Evolutionary conservation across 495 filamentous ascomycete genomes (phyloP).

Genomic region (Penicillium lividum): DNA sequence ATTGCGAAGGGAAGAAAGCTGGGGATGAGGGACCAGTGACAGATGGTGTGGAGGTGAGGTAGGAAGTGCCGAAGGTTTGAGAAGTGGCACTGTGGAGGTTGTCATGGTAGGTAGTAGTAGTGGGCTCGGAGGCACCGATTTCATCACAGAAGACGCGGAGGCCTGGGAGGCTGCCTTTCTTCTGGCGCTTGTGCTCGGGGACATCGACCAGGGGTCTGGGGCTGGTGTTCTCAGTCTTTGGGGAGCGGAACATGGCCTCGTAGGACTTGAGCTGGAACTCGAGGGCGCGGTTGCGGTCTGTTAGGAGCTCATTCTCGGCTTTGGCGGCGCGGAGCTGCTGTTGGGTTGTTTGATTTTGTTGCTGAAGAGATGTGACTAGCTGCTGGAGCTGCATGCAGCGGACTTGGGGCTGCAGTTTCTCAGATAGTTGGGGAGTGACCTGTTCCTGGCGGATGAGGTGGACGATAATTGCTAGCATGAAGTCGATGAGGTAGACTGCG

Average conservation of each 20-base stretch:
- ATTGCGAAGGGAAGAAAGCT: slow-evolving; percentile 33
- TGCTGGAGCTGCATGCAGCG: slow-evolving; percentile 49
- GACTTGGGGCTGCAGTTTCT: slow-evolving; percentile 45
- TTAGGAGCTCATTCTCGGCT: slow-evolving; percentile 41
- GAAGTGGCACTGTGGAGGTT: slow-evolving; percentile 29
- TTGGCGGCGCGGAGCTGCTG: slow-evolving; percentile 41
- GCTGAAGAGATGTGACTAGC: slow-evolving; percentile 38
- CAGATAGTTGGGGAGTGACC: slow-evolving; percentile 42
- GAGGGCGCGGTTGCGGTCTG: slow-evolving; percentile 41
- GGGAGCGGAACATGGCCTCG: slow-evolving; percentile 44
- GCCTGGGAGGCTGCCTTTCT: slow-evolving; percentile 41
- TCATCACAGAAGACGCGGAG: slow-evolving; percentile 44
- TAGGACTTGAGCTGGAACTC: slow-evolving; percentile 47
- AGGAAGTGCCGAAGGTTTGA: slow-evolving; percentile 34
- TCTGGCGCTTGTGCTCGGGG: slow-evolving; percentile 35
- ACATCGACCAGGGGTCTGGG: slow-evolving; percentile 31
- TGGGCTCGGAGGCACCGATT: slow-evolving; percentile 24
- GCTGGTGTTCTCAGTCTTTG: slow-evolving; percentile 37
- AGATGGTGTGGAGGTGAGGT: slow-evolving; percentile 37
- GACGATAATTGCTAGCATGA: slow-evolving; percentile 44
- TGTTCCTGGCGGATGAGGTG: slow-evolving; percentile 44
- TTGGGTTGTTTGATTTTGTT: slow-evolving; percentile 41
- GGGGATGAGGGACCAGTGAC: slow-evolving; percentile 45
- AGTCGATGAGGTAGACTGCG: slow-evolving; percentile 46
- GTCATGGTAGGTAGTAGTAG: slow-evolving; percentile 28